Conservation (phyloP, 1,139 yeast genomes). For the Lodderomyces theae region DNA sequence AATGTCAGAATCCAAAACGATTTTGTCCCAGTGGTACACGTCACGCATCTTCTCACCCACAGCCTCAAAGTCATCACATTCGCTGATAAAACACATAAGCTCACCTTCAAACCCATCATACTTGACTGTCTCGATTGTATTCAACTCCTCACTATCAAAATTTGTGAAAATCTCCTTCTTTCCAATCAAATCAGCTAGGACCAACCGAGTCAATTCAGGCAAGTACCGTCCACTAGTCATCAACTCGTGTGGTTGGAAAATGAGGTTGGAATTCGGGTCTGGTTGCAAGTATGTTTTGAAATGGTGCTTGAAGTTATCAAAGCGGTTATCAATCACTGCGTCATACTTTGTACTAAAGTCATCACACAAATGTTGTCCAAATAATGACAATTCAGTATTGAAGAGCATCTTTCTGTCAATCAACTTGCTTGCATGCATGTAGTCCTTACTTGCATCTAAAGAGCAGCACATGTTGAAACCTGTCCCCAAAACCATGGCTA, state of each 20-base stretch:
- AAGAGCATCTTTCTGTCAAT: slow-evolving; percentile 26
- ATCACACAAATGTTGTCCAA: slow-evolving; percentile 32
- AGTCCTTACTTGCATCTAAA: slow-evolving; percentile 18
- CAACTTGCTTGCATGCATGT: slow-evolving; percentile 25
- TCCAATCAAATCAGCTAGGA: slow-evolving; percentile 33
- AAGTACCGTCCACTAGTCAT: slow-evolving; percentile 57
- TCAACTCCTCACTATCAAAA: slow-evolving; percentile 13
- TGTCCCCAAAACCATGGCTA: slow-evolving; percentile 48
- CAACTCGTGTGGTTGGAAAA: slow-evolving; percentile 56
- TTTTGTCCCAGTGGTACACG: slow-evolving; percentile 23
- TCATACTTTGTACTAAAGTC: slow-evolving; percentile 39
- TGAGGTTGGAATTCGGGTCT: slow-evolving; percentile 28
- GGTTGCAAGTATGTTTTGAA: slow-evolving; percentile 35
- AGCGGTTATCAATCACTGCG: slow-evolving; percentile 33
- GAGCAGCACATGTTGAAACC: slow-evolving; percentile 46
- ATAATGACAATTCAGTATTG: slow-evolving; percentile 42
- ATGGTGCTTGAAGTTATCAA: slow-evolving; percentile 18
- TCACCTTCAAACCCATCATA: slow-evolving; percentile 45
- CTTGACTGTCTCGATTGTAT: slow-evolving; percentile 10
- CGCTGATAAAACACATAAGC: slow-evolving; percentile 37
- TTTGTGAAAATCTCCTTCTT: slow-evolving; percentile 29
- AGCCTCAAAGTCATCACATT: slow-evolving; percentile 21
- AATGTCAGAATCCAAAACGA: slow-evolving; percentile 26
- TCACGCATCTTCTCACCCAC: slow-evolving; percentile 22
- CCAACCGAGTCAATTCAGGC: slow-evolving; percentile 50